Evolutionary conservation across 805 yeast genomes (phyloP).

Genomic region (Candida namnaoensis): DNA sequence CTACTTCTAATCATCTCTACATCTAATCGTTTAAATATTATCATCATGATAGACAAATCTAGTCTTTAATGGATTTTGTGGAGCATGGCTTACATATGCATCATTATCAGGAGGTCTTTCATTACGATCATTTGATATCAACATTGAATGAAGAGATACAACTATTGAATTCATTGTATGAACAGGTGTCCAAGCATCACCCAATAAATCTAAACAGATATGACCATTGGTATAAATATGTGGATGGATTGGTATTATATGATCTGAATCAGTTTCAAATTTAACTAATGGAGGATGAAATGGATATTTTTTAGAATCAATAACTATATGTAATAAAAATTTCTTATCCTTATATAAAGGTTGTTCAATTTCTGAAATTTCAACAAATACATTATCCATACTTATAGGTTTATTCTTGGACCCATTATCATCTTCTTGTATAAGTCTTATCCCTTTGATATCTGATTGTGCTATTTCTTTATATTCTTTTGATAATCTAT

Average conservation of each 20-base stretch:
- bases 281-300: constrained; percentile 50
- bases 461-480: too few relatives aligned
- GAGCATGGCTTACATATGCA: constrained; percentile 41
- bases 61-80: constrained; percentile 43
- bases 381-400: too few relatives aligned
- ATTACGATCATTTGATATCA: constrained; percentile 35
- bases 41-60: constrained; percentile 58
- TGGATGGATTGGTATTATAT: constrained; percentile 57
- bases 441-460: background rate
- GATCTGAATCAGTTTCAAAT: constrained; percentile 26
- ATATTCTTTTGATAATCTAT: background rate
- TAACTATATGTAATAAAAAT: constrained; percentile 18
- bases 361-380: background rate
- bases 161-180: constrained; percentile 31
- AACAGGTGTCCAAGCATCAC: constrained; percentile 25
- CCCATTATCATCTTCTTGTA: background rate
- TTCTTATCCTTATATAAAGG: background rate
- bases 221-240: constrained; percentile 73
- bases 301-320: constrained; percentile 43
- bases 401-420: too few relatives aligned
- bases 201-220: constrained; percentile 62
- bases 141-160: constrained; percentile 58
- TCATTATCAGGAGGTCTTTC: constrained; percentile 54
- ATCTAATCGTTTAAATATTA: constrained; percentile 10
- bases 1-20: background rate